phyloP scores from a whole-genome alignment of 371 early-diverging fungal species.

The Rhizopus arrhizus region DNA sequence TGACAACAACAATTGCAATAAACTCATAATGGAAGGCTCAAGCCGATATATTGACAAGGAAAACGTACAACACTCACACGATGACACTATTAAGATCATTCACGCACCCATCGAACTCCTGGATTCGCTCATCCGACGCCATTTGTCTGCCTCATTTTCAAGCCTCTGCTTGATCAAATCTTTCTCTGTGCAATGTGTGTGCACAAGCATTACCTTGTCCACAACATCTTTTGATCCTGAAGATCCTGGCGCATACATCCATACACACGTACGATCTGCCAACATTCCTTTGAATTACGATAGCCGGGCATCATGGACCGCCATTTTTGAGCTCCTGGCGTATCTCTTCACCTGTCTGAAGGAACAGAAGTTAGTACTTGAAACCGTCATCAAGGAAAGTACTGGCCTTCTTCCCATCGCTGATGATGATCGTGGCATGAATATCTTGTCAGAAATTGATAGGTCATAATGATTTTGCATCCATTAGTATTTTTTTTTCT shows the following conservation, averaged over 20 bases:
- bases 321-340: constrained; percentile 5
- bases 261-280: constrained; percentile 6
- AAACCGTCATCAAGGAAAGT: constrained; percentile 1
- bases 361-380: not conserved
- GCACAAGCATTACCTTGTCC: not conserved
- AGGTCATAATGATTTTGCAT: no score
- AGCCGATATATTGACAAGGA: constrained; percentile 7
- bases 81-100: not conserved
- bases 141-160: constrained; percentile 4
- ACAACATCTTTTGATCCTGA: constrained; percentile 6
- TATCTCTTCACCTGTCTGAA: constrained; percentile 7
- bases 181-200: constrained; percentile 8
- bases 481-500: no score
- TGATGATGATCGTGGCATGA: not conserved
- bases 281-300: constrained; percentile 2
- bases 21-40: constrained; percentile 13
- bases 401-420: not conserved
- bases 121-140: constrained; percentile 31
- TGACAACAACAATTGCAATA: not conserved
- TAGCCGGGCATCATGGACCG: constrained; percentile 4
- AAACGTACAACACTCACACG: not conserved
- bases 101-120: constrained; percentile 46
- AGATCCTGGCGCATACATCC: constrained; percentile 4
- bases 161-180: constrained; percentile 3
- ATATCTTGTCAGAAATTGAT: not conserved